A percentile compares a stretch with the other conserved stretches of the same genome.
Conservation (phyloP, 2,329 filamentous ascomycete genomes). For the Acrodontium crateriforme region DNA sequence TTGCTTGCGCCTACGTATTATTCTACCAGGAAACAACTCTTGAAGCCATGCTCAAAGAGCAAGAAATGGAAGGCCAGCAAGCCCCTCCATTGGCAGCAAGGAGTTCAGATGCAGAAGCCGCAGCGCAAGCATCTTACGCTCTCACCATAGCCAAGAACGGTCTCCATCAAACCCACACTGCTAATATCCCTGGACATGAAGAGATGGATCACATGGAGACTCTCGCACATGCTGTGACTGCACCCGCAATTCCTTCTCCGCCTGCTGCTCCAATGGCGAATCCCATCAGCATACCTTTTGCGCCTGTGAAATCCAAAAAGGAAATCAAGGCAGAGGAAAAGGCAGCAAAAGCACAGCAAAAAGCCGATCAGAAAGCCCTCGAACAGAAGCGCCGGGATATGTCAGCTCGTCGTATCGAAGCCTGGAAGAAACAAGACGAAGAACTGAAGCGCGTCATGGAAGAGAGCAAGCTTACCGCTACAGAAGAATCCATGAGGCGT, state of each 20-base stretch:
- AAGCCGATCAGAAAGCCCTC: constrained; percentile 41
- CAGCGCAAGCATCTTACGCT: constrained; percentile 11
- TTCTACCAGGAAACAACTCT: constrained; percentile 89
- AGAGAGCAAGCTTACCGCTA: constrained; percentile 49
- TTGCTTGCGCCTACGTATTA: constrained; percentile 89
- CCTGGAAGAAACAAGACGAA: constrained; percentile 45
- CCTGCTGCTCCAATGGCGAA: constrained; percentile 1
- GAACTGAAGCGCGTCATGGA: constrained; percentile 52
- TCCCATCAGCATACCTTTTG: constrained; percentile 27
- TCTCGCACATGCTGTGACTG: constrained; percentile 54
- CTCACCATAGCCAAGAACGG: constrained; percentile 13
- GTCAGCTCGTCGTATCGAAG: constrained; percentile 36
- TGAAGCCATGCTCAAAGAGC: constrained; percentile 58
- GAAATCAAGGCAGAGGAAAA: constrained; percentile 46
- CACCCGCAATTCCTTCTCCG: constrained; percentile 29
- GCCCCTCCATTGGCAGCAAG: constrained; percentile 11
- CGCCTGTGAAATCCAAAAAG: constrained; percentile 53
- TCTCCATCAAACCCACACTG: constrained; percentile 19
- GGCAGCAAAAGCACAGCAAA: constrained; percentile 42
- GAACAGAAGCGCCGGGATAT: constrained; percentile 20
- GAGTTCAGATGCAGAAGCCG: constrained; percentile 23
- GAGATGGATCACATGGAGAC: constrained; percentile 38
- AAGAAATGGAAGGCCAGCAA: constrained; percentile 59
- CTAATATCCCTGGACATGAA: constrained; percentile 29
- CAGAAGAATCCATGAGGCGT: constrained; percentile 33